Base-by-base conservation (phyloP, 106 monocot species). In the Apostasia ramifera region DNA sequence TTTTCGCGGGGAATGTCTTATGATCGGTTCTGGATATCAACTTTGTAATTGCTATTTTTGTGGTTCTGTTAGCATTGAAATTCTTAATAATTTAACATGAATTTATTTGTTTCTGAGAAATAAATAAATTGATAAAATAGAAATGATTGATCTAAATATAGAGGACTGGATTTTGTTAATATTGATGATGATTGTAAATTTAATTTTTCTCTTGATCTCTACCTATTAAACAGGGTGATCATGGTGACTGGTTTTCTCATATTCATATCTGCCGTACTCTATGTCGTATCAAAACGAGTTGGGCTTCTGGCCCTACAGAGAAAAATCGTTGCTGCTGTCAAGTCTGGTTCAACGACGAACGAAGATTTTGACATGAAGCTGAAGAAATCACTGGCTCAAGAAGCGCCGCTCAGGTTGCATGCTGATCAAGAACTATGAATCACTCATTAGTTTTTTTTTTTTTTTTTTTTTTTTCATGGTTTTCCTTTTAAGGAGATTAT, bases 241-340 rank as follows among this genome's bases (percentile, higher is more conserved):
- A 11, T 67, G 57, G 59, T 67, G 50, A 66, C 42, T 40, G 74
- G 67, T 12, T 74, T 74, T 67, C 60, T 72, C 43, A 8, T 72
- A 53, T 71, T 78, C 53, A 0, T 49, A 38, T 52, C 14, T 0
- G 78, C 76, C 5, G 79, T 83, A 39, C 67, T 83, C 2, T 83
- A 79, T 38, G 83, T 83, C 40, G 79, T 79, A 41, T 83, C 79
- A 12, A 83, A 83, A 62, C 61, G 79, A 11, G 70, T 83, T n/a
- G 83, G 83, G 41, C 15, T 83, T 41, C 79, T 83, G 1, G 72
- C 48, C 42, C 41, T 83, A 58, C 83, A 79, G 73, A 72, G 76
- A 59, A 75, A 75, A 69, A 63, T 83, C 40, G 76, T 76, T 53
- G 67, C 79, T 53, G 83, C 83, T 15, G 66, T 83, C 4, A 79